phyloP scores from a whole-genome alignment of 75 land plant genomes.

The Larix kaempferi region DNA sequence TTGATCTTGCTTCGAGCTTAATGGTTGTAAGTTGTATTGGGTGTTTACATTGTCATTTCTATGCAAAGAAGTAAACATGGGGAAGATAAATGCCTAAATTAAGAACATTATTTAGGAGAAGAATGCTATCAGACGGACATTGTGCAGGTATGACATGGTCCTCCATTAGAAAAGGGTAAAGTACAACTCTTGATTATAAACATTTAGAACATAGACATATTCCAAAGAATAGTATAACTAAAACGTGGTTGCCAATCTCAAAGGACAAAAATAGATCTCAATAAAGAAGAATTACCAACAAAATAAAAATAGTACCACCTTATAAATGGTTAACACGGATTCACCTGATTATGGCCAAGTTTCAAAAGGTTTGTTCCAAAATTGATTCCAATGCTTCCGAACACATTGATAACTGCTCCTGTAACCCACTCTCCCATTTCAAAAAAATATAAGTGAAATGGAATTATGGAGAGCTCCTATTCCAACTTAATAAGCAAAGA shows the following conservation, averaged over 20 bases:
- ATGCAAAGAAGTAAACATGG: neutral
- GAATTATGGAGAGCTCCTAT: too few relatives aligned
- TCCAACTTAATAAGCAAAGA: neutral
- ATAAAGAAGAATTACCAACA: neutral
- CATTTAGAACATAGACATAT: neutral
- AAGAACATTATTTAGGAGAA: neutral
- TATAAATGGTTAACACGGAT: neutral
- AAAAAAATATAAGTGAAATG: neutral
- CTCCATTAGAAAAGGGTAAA: neutral
- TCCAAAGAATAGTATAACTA: neutral
- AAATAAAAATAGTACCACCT: neutral
- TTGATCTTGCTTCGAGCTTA: too few relatives aligned
- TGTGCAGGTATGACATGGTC: neutral
- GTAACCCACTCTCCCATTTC: conserved; percentile 93
- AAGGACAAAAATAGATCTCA: neutral
- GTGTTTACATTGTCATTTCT: too few relatives aligned
- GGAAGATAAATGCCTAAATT: neutral
- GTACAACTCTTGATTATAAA: neutral
- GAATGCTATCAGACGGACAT: neutral
- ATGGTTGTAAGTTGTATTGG: too few relatives aligned
- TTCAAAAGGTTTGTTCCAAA: conserved; percentile 98
- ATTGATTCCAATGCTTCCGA: conserved; percentile 94
- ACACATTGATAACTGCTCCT: conserved; percentile 87
- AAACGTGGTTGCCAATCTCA: neutral
- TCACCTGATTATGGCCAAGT: conserved; percentile 93